These are phyloP conservation scores for Trametes coccinea DNA, from an alignment of 768 basidiomycete species.

Conservation along the genomic window DNA sequence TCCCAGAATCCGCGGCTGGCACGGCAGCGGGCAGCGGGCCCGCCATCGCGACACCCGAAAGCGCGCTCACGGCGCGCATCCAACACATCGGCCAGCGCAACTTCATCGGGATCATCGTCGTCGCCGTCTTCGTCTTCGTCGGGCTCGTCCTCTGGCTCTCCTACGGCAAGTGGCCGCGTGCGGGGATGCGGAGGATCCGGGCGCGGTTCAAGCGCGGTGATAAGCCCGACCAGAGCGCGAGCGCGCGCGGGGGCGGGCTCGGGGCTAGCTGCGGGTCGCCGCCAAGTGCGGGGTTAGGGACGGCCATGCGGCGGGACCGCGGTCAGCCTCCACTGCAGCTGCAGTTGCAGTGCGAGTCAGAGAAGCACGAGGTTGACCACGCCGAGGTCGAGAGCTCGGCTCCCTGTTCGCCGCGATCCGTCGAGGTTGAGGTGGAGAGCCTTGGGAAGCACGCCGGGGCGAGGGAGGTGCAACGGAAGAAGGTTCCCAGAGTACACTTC, in stretches of 20 bases:
- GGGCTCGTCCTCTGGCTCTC: constrained; percentile 30
- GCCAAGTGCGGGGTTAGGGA: no score
- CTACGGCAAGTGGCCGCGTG: constrained; percentile 28
- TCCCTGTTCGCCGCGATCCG: background rate
- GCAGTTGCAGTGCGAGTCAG: background rate
- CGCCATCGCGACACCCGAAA: background rate
- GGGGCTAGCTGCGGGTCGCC: no score
- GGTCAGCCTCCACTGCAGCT: background rate
- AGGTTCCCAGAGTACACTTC: constrained; percentile 11
- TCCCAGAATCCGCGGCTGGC: background rate
- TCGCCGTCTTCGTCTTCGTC: constrained; percentile 29
- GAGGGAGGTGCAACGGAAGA: background rate
- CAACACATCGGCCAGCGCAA: constrained; percentile 23
- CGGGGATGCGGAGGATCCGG: constrained; percentile 11
- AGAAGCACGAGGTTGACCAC: background rate
- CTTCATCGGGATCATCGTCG: constrained; percentile 30
- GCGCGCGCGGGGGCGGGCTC: background rate
- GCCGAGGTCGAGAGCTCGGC: background rate
- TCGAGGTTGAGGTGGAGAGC: constrained; percentile 10
- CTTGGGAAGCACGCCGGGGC: constrained; percentile 3
- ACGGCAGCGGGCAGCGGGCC: background rate
- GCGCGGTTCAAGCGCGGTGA: background rate
- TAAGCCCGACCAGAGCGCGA: background rate
- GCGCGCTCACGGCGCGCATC: constrained; percentile 13
- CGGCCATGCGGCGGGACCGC: no score